Evolutionary conservation across 805 yeast genomes (phyloP), one percentile per base, ranked within the genome.

Genomic region (Metschnikowia koreensis): DNA sequence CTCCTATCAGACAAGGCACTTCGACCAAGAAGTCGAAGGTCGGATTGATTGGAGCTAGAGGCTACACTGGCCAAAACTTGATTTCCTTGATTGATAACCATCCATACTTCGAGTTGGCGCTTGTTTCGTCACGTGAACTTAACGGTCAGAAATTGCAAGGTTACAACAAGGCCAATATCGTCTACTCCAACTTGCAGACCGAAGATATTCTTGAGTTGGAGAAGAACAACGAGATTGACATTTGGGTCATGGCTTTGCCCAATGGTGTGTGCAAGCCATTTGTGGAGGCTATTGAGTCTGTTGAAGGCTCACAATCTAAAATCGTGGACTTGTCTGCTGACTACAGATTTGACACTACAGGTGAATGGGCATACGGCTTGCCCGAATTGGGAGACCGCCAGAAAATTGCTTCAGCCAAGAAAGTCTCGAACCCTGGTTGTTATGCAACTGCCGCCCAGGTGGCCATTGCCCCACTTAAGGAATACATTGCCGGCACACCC

Each of bases 231-330:
- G 88, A 82, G 48, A 89, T 94, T 52, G 99, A 94, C 64, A 86
- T 92, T 47, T 94, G 99, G 99, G 96, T 96, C 28, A 94, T 96
- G 99, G 99, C 99, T 1, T 80, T 94, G 63, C 99, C 99, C 57
- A 94, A 94, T 68, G 97, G 97, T 45, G 97, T 94, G 38, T 94
- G 98, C 66, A 84, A 84, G 66, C 94, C 91, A 50, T 87, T 88
- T 67, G 94, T 88, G 38, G 84, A 84, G 16, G 90, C 93, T 27
- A 87, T 88, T 60, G 89, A 84, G 59, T 76, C 83, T 17, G 87
- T 84, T 29, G 64, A 66, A n/a, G 61, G 64, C 45, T 87, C 92
- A 43, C 77, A 82, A 43, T 85, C 88, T 15, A 94, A 91, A 64
- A 90, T 94, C 52, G 79, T 94, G 56, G 99, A 94, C 66, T 76